A percentile compares a stretch with the other conserved stretches of the same genome.
Evolutionary conservation across 2,329 filamentous ascomycete species (phyloP).

Genomic region (Fusarium haematococcum): DNA sequence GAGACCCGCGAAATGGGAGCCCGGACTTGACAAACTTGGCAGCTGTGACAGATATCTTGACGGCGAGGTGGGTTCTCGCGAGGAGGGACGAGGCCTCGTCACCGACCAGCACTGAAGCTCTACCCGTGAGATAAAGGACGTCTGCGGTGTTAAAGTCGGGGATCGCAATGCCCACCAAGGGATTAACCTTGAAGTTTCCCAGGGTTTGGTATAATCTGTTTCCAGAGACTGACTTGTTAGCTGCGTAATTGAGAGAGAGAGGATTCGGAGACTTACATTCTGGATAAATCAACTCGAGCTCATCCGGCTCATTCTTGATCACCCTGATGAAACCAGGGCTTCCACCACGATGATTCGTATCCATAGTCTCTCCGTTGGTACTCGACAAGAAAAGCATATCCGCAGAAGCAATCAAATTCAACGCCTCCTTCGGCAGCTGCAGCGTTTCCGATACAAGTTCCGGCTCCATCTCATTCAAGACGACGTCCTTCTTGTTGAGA

Average conservation of each 20-base stretch:
- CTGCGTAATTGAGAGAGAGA: not conserved
- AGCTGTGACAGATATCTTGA: slow-evolving; percentile 73
- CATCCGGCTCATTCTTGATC: slow-evolving; percentile 63
- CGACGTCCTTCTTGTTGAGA: slow-evolving; percentile 78
- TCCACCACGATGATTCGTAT: slow-evolving; percentile 85
- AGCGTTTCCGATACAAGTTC: slow-evolving; percentile 58
- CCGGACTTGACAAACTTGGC: slow-evolving; percentile 73
- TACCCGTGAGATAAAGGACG: slow-evolving; percentile 80
- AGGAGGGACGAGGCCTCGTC: slow-evolving; percentile 71
- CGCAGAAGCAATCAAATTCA: slow-evolving; percentile 69
- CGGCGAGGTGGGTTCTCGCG: slow-evolving; percentile 77
- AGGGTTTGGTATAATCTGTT: slow-evolving; percentile 87
- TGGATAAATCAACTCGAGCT: slow-evolving; percentile 74
- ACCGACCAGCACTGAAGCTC: slow-evolving; percentile 73
- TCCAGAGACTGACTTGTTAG: slow-evolving; percentile 68
- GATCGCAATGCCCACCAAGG: slow-evolving; percentile 75
- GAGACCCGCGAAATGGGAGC: slow-evolving; percentile 74
- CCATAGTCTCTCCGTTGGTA: slow-evolving; percentile 76
- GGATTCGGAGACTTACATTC: slow-evolving; percentile 64
- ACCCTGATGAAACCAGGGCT: slow-evolving; percentile 79
- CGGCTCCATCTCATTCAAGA: slow-evolving; percentile 59
- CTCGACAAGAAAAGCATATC: slow-evolving; percentile 86
- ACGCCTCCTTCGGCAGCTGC: slow-evolving; percentile 64
- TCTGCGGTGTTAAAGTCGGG: slow-evolving; percentile 80
- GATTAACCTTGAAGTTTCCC: slow-evolving; percentile 78